phyloP scores from a whole-genome alignment of 306 rosid genomes.

The Macrotyloma uniflorum region DNA sequence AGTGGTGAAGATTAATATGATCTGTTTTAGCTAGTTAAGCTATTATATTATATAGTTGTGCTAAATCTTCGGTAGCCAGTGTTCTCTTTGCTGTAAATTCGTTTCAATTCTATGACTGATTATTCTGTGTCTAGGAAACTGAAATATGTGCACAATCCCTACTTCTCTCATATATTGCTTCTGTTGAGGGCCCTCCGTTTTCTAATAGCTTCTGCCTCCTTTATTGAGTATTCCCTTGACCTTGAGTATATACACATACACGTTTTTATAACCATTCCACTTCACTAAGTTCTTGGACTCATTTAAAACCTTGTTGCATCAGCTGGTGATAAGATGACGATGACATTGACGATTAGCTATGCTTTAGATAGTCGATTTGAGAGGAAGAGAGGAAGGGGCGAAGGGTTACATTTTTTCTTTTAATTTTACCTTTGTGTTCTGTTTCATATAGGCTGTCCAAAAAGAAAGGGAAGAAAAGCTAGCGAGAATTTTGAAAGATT shows the following conservation, averaged over 20 bases:
- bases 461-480: conserved; percentile 93
- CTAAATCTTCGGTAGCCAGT: not conserved
- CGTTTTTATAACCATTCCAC: not conserved
- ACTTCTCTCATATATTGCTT: not conserved
- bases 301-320: not conserved
- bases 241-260: not conserved
- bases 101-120: not conserved
- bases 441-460: conserved; percentile 67
- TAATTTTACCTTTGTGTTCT: not conserved
- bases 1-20: not conserved
- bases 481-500: conserved; percentile 60
- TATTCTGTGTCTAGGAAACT: not conserved
- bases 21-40: too few relatives aligned
- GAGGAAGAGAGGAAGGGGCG: not conserved
- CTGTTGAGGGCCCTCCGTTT: too few relatives aligned
- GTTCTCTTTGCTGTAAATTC: not conserved
- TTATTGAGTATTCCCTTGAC: not conserved
- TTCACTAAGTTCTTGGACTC: not conserved
- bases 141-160: not conserved
- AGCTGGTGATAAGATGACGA: not conserved
- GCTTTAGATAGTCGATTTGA: not conserved
- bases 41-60: not conserved
- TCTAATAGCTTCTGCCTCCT: not conserved
- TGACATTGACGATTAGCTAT: not conserved
- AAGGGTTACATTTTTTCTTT: not conserved